phyloP scores from a whole-genome alignment of 768 basidiomycete species.

The Paxillus rubicundulus region DNA sequence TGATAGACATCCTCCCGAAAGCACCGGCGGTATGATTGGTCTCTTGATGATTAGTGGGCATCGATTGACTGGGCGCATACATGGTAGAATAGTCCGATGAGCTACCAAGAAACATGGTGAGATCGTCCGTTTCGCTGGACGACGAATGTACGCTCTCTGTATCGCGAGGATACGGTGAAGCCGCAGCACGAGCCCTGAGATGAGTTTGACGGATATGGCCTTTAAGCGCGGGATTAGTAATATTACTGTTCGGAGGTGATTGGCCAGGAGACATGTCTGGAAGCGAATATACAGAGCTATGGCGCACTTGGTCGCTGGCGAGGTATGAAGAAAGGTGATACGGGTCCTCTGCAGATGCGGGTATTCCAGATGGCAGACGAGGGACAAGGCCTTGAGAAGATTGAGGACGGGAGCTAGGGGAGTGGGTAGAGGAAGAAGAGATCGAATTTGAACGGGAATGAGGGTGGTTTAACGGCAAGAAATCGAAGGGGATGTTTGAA shows the following conservation, averaged over 20 bases:
- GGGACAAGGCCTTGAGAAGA: conserved; percentile 67
- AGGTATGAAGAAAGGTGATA: conserved; percentile 66
- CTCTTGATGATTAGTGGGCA: conserved; percentile 41
- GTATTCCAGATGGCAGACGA: conserved; percentile 50
- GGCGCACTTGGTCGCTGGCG: conserved; percentile 43
- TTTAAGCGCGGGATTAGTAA: conserved; percentile 75
- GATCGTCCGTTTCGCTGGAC: conserved; percentile 86
- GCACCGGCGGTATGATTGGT: conserved; percentile 64
- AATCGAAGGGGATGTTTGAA: conserved; percentile 66
- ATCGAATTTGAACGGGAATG: conserved; percentile 80
- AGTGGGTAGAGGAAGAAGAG: conserved; percentile 72
- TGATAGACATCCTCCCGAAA: conserved; percentile 75
- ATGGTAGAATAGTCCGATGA: conserved; percentile 65
- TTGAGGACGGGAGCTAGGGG: conserved; percentile 71
- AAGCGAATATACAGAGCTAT: conserved; percentile 44
- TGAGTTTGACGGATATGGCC: conserved; percentile 73
- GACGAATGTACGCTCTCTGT: conserved; percentile 85
- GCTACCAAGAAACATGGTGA: conserved; percentile 69
- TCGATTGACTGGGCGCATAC: conserved; percentile 47
- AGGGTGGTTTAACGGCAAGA: conserved; percentile 55
- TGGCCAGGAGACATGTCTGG: conserved; percentile 47
- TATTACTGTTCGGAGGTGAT: conserved; percentile 74
- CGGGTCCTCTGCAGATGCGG: conserved; percentile 61
- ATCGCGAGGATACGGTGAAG: conserved; percentile 85
- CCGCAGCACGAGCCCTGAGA: conserved; percentile 74